Evolutionary conservation across 1,139 yeast species (phyloP), one percentile per base, ranked within the genome.

Genomic region (Protomyces arabidopsidicola): DNA sequence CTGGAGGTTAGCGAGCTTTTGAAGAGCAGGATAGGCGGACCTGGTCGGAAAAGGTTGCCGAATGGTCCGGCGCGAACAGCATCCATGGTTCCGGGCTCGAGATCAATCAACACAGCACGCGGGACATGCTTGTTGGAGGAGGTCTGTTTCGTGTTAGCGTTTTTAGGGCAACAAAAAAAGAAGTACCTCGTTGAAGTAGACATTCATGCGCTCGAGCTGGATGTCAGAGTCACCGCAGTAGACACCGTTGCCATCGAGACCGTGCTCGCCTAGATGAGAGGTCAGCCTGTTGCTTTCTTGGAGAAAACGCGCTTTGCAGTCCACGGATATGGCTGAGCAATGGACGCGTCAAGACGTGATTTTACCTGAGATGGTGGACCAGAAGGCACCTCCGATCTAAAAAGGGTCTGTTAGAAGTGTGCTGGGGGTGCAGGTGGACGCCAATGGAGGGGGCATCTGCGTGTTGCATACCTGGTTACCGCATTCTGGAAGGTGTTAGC

Each of bases 401-500:
- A 27, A 5, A 1, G 31, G 31, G 31, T 27, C 1, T 27, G 31
- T 27, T 8, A 27, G 31, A 27, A 27, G 31, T 27, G 3, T 27
- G 31, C 31, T 27, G 31, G 31, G 31, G 4, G 31, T 27, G 31
- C 6, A 27, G 31, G 6, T 5, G 31, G 31, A 27, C 6, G 31
- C 31, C 4, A 27, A 5, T 5, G 31, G 6, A 1, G 31, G 27
- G 27, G 31, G 31, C 31, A 27, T 27, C 31, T 50, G 48, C 36
- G 27, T 10, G 20, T 22, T 18, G 56, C 62, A 52, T 50, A 93
- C 90, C 81, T 93, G 98, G 85, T 93, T 93, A 85, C 98, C 98
- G 85, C 98, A 93, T 81, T 91, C 98, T 78, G 98, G 98, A 66
- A 97, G 87, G 68, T 97, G 91, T 77, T 91, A 83, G 79, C 91